Evolutionary conservation across 495 filamentous ascomycete species (phyloP).

Genomic region (Aspergillus ellipticus): DNA sequence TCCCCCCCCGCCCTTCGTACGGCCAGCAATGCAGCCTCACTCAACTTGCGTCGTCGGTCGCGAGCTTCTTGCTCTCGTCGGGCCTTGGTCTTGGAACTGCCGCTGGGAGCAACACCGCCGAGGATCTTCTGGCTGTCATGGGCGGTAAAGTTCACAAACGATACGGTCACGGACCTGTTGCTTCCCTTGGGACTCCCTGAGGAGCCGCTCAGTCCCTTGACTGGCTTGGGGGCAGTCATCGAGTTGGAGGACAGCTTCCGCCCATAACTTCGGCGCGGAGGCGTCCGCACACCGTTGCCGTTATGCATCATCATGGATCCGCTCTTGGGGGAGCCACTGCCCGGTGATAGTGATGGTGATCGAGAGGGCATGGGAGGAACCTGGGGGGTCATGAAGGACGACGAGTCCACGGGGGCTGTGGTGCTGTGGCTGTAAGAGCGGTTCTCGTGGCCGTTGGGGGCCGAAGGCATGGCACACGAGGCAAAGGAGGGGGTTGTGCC

Average conservation of each 20-base stretch:
- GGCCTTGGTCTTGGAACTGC: conserved; percentile 90
- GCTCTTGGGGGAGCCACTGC: conserved; percentile 26
- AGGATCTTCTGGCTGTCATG: conserved; percentile 75
- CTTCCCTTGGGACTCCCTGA: conserved; percentile 28
- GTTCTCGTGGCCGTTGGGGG: conserved; percentile 13
- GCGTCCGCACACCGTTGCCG: conserved; percentile 19
- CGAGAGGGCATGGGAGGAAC: conserved; percentile 23
- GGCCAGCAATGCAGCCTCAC: conserved; percentile 67
- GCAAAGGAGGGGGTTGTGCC: conserved; percentile 28
- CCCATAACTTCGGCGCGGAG: conserved; percentile 29
- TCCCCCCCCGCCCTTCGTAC: conserved; percentile 80
- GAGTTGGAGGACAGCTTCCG: conserved; percentile 39
- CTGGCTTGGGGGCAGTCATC: conserved; percentile 33
- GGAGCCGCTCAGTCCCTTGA: conserved; percentile 20
- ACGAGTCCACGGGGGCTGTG: conserved; percentile 29
- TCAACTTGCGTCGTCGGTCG: conserved; percentile 72
- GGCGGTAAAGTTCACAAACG: conserved; percentile 92
- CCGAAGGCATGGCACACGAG: conserved; percentile 24
- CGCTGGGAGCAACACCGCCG: conserved; percentile 86
- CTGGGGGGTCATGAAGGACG: conserved; percentile 28
- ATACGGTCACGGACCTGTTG: conserved; percentile 47
- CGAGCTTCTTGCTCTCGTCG: conserved; percentile 79
- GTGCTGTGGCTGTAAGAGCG: conserved; percentile 17
- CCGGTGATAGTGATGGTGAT: conserved; percentile 42
- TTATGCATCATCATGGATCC: conserved; percentile 17